These are phyloP conservation scores for Thinopyrum elongatum DNA, from an alignment of 176 grass and related monocot genomes.

Conservation along the genomic window DNA sequence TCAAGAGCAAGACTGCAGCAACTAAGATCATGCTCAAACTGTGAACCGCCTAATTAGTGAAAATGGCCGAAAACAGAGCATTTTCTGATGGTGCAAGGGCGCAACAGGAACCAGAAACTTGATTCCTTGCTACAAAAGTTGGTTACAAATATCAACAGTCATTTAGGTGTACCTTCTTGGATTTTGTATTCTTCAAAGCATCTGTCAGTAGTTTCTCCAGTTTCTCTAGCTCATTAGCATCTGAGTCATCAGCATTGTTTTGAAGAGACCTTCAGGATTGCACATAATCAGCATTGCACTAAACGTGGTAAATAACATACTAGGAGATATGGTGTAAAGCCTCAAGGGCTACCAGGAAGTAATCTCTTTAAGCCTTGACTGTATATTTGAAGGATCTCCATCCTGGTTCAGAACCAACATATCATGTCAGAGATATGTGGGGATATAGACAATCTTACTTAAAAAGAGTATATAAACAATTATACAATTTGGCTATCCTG, in stretches of 20 bases:
- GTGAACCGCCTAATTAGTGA: background rate
- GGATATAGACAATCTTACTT: background rate
- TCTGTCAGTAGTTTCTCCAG: conserved; percentile 53
- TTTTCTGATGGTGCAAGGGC: background rate
- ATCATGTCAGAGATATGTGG: conserved; percentile 10
- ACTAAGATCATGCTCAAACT: background rate
- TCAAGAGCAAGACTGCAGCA: background rate
- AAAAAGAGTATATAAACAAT: background rate
- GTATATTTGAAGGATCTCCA: conserved; percentile 28
- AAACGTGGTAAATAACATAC: background rate
- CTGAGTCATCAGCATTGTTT: conserved; percentile 35
- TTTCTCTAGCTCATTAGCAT: conserved; percentile 39
- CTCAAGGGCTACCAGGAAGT: conserved; percentile 29
- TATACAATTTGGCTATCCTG: background rate
- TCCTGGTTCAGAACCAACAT: conserved; percentile 16
- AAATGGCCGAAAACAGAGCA: background rate
- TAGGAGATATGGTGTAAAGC: background rate
- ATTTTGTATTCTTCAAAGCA: conserved; percentile 43
- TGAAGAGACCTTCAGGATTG: conserved; percentile 38
- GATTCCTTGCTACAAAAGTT: background rate
- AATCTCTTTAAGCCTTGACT: conserved; percentile 40
- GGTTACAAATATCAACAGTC: background rate
- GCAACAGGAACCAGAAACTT: background rate
- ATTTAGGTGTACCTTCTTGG: conserved; percentile 46
- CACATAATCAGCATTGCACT: background rate